Evolutionary conservation across 352 stramenopile genomes (phyloP).

Genomic region (Globisporangium yorkense): DNA sequence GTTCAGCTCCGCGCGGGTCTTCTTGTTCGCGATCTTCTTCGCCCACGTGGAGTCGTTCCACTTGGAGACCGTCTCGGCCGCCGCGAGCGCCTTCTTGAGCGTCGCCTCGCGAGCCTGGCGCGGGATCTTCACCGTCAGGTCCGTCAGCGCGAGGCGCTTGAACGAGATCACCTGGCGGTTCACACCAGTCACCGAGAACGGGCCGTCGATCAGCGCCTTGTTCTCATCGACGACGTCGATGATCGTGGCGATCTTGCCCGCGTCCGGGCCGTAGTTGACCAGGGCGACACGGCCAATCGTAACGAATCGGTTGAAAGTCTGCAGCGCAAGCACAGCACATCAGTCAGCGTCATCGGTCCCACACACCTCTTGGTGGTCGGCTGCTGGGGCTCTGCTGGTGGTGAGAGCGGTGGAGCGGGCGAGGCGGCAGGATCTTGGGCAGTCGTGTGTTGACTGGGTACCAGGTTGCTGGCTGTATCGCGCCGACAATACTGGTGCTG

Average conservation of each 20-base stretch:
- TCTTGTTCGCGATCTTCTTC: slow-evolving; percentile 98
- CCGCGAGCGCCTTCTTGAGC: slow-evolving; percentile 89
- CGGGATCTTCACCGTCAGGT: slow-evolving; percentile 95
- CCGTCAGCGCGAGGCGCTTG: slow-evolving; percentile 96
- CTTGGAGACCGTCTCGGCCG: slow-evolving; percentile 89
- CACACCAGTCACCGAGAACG: slow-evolving; percentile 93
- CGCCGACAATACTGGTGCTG: too few relatives aligned
- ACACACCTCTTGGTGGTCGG: not conserved
- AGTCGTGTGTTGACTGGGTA: too few relatives aligned
- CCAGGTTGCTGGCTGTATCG: too few relatives aligned
- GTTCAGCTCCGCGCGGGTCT: slow-evolving; percentile 90
- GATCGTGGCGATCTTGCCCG: slow-evolving; percentile 98
- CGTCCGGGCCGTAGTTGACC: slow-evolving; percentile 98
- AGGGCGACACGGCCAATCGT: slow-evolving; percentile 98
- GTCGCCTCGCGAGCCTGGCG: slow-evolving; percentile 92
- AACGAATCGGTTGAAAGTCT: slow-evolving; percentile 99
- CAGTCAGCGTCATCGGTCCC: too few relatives aligned
- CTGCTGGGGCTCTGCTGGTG: too few relatives aligned
- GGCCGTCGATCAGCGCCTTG: slow-evolving; percentile 97
- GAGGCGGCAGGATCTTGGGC: too few relatives aligned
- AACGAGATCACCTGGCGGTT: slow-evolving; percentile 98
- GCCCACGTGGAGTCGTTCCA: slow-evolving; percentile 95
- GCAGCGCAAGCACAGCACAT: not conserved
- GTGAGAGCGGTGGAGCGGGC: too few relatives aligned
- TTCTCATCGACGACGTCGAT: slow-evolving; percentile 99